Evolutionary conservation across 495 filamentous ascomycete species (phyloP).

Genomic region (Friedmanniomyces simplex): DNA sequence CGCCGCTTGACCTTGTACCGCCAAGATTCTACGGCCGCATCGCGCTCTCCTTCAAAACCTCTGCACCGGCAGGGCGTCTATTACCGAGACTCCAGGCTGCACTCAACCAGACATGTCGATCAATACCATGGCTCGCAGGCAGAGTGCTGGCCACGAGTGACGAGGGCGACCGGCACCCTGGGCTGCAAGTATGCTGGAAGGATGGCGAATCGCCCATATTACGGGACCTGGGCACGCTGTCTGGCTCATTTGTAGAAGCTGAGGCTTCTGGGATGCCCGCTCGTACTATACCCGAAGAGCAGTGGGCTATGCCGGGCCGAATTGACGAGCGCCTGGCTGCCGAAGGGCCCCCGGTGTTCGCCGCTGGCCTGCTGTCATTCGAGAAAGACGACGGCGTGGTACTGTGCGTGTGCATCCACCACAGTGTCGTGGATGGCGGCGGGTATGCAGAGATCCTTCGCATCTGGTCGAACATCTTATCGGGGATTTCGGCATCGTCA

Average conservation of each 20-base stretch:
- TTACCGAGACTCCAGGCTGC: not conserved
- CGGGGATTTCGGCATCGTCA: no score
- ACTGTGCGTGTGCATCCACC: not conserved
- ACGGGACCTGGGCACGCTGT: not conserved
- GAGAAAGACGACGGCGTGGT: not conserved
- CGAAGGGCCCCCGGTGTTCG: not conserved
- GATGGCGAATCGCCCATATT: not conserved
- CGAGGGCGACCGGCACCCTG: not conserved
- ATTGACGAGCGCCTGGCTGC: not conserved
- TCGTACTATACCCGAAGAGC: not conserved
- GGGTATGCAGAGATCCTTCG: slow-evolving; percentile 1
- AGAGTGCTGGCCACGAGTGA: not conserved
- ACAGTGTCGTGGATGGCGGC: not conserved
- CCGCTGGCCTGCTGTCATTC: not conserved
- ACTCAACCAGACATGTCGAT: not conserved
- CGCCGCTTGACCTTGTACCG: not conserved
- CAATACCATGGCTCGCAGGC: not conserved
- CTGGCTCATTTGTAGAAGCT: not conserved
- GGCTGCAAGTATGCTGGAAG: not conserved
- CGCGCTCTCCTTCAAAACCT: not conserved
- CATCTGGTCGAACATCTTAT: not conserved
- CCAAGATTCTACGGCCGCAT: not conserved
- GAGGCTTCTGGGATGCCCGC: not conserved
- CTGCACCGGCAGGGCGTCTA: not conserved
- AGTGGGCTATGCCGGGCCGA: not conserved